A percentile compares a stretch with the other conserved stretches of the same genome.
Evolutionary conservation across 2,329 filamentous ascomycete genomes (phyloP).

Genomic region (Juglanconis juglandina): DNA sequence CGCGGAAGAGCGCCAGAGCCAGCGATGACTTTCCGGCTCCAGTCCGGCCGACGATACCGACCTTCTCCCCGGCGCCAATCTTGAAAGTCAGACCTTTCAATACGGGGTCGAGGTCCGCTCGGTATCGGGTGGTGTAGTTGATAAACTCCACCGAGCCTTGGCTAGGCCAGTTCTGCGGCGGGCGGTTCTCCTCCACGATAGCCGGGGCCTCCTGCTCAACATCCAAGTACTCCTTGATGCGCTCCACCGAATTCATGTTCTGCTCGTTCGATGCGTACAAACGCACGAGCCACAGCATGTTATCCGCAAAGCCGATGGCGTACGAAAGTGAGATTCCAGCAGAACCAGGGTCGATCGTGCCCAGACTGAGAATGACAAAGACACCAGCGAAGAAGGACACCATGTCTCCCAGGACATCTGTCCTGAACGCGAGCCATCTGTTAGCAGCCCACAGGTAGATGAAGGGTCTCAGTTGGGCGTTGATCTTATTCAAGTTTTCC

Average conservation of each 20-base stretch:
- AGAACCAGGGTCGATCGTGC: slow-evolving; percentile 81
- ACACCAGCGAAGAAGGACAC: slow-evolving; percentile 91
- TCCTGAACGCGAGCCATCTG: slow-evolving; percentile 90
- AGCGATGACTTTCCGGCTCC: slow-evolving; percentile 96
- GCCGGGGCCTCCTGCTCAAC: slow-evolving; percentile 88
- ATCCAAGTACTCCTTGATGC: slow-evolving; percentile 94
- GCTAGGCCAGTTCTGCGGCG: slow-evolving; percentile 77
- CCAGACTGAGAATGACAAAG: slow-evolving; percentile 82
- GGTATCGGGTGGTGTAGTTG: slow-evolving; percentile 84
- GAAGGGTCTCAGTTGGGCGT: slow-evolving; percentile 87
- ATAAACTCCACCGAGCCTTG: slow-evolving; percentile 84
- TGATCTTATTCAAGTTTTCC: slow-evolving; percentile 84
- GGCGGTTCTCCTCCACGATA: slow-evolving; percentile 73
- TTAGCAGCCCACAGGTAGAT: slow-evolving; percentile 97
- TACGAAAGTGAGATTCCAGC: slow-evolving; percentile 94
- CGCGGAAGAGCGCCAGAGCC: slow-evolving; percentile 87
- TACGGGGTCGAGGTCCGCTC: slow-evolving; percentile 82
- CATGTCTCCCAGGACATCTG: slow-evolving; percentile 84
- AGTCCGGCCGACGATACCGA: slow-evolving; percentile 92
- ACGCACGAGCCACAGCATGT: slow-evolving; percentile 92
- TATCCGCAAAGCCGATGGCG: slow-evolving; percentile 94
- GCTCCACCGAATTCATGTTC: slow-evolving; percentile 99
- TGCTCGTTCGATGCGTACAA: slow-evolving; percentile 95
- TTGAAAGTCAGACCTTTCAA: slow-evolving; percentile 81
- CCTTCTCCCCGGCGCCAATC: slow-evolving; percentile 82